phyloP scores from a whole-genome alignment of 148 eudicot genomes.

The Fallopia convolvulus region DNA sequence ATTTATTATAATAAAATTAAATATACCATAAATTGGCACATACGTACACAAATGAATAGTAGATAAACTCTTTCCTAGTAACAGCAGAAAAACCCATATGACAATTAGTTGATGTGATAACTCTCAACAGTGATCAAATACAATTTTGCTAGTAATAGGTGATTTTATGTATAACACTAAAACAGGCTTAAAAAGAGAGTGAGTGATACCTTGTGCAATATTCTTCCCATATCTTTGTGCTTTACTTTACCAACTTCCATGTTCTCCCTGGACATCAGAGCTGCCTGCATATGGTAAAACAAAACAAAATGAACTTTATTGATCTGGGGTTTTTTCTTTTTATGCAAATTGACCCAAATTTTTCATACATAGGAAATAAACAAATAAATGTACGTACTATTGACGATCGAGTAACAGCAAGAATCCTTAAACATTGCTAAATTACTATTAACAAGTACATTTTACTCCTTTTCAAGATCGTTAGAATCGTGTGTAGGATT shows the following conservation, averaged over 20 bases:
- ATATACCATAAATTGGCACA: too few species aligned
- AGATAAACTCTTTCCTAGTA: too few species aligned
- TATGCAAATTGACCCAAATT: not conserved
- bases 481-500: too few species aligned
- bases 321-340: not conserved
- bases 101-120: too few species aligned
- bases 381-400: too few species aligned
- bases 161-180: not conserved
- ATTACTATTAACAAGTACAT: not conserved
- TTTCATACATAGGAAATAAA: not conserved
- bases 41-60: too few species aligned
- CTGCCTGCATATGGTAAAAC: not conserved
- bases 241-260: not conserved
- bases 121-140: too few species aligned
- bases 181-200: not conserved
- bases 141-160: not conserved
- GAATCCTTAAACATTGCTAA: not conserved
- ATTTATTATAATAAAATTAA: too few species aligned
- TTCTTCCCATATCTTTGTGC: conserved; percentile 1
- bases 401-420: too few species aligned
- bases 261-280: not conserved
- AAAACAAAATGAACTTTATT: not conserved
- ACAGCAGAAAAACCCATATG: too few species aligned
- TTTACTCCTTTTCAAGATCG: too few species aligned
- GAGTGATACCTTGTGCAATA: not conserved